Percentiles rank a stretch among this genome's conserved stretches.
These are phyloP conservation scores for Tillandsia fasciculata DNA, from an alignment of 176 grass and related monocot genomes.

Conservation along the genomic window DNA sequence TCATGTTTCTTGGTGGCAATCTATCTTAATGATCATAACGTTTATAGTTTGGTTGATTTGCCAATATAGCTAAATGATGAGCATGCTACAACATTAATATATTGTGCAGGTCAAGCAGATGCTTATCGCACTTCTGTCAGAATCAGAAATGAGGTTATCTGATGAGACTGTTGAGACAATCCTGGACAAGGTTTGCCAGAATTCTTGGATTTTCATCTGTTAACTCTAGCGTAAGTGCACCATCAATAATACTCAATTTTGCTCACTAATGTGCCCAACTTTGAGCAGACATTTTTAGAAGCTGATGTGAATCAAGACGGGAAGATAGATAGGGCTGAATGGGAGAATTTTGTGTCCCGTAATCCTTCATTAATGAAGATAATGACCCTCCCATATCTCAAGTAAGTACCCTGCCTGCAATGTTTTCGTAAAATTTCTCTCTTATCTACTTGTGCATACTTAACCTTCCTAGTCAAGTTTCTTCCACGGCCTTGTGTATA, in stretches of 20 bases:
- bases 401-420: slow-evolving; percentile 26
- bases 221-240: background rate
- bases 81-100: slow-evolving; percentile 5
- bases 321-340: slow-evolving; percentile 88
- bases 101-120: slow-evolving; percentile 89
- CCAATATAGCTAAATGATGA: too few relatives aligned
- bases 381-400: slow-evolving; percentile 97
- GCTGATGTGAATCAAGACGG: slow-evolving; percentile 84
- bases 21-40: too few relatives aligned
- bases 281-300: slow-evolving; percentile 75
- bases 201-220: slow-evolving; percentile 15
- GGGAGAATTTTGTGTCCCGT: slow-evolving; percentile 74
- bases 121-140: slow-evolving; percentile 80
- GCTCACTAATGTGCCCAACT: slow-evolving; percentile 7
- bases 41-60: too few relatives aligned
- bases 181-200: slow-evolving; percentile 70
- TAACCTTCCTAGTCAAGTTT: too few relatives aligned
- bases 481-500: too few relatives aligned
- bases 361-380: slow-evolving; percentile 96
- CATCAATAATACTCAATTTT: background rate
- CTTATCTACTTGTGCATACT: too few relatives aligned
- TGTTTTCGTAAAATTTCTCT: too few relatives aligned
- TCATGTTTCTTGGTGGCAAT: too few relatives aligned
- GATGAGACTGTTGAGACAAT: slow-evolving; percentile 88
- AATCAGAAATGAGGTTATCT: slow-evolving; percentile 94